phyloP scores from a whole-genome alignment of 179 eudicot genomes.

The Actinidia chinensis region DNA sequence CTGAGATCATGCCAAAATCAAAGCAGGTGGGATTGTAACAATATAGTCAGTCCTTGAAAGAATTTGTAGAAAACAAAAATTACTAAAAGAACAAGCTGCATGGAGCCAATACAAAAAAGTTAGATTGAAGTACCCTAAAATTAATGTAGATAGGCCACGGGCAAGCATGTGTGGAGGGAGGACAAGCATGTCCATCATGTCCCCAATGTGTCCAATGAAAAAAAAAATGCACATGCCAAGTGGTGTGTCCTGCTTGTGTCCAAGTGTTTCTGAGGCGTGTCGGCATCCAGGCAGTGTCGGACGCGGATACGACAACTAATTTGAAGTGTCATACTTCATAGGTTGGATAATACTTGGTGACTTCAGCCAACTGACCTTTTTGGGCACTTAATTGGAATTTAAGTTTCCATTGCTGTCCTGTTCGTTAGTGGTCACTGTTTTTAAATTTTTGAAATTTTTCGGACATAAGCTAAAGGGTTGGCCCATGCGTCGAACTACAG shows the following conservation, averaged over 20 bases:
- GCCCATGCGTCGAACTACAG: background rate
- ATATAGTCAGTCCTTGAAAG: background rate
- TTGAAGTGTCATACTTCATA: too few species aligned
- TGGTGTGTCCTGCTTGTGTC: too few species aligned
- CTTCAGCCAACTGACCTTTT: background rate
- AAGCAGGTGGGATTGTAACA: background rate
- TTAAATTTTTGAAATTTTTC: background rate
- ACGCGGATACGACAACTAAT: too few species aligned
- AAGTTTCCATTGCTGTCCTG: background rate
- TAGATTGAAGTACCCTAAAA: background rate
- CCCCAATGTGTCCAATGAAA: background rate
- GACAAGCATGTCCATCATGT: too few species aligned
- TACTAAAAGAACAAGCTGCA: background rate
- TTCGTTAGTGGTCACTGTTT: background rate
- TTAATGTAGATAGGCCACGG: background rate
- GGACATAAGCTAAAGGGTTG: background rate
- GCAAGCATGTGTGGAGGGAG: background rate
- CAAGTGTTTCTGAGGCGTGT: too few species aligned
- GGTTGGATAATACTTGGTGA: background rate
- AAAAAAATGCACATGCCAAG: background rate
- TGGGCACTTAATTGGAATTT: background rate
- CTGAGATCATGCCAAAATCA: background rate
- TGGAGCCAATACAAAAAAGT: too few species aligned
- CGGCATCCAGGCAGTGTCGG: too few species aligned
- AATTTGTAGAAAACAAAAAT: background rate